Evolutionary conservation across 257 asterid genomes (phyloP), one percentile per base, ranked within the genome.

Genomic region (Apocynum venetum): DNA sequence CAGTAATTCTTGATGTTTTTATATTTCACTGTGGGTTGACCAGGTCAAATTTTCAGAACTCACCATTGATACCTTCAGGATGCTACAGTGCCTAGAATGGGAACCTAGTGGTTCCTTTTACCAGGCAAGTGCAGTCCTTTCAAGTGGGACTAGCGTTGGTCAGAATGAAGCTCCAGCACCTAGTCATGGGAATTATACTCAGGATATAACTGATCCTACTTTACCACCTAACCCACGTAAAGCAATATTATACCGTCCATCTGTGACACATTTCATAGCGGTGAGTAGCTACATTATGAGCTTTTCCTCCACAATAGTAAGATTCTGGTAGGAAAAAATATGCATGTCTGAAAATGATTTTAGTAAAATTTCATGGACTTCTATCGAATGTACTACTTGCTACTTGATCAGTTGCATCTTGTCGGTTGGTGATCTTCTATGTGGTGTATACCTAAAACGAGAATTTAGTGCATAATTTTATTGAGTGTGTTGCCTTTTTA

Each of bases 81-180:
- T 95, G 94, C 91, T 95, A 66, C 99, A 95, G 76, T 84, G 87
- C 85, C 88, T 95, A 80, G 99, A 95, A 83, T 95, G 97, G 99
- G 99, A 95, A 86, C 98, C 98, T 55, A 88, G 97, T 78, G 99
- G 99, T 82, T 90, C 96, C 38, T 90, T 95, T 88, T 95, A 90
- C 83, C 94, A 88, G 88, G 80, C 89, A 75, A 87, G 76, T 84
- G 83, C 77, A 68, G 81, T 84, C 83, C 79, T 86, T 80, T 76
- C 91, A 56, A 78, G 83, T 91, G 97, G 96, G 80, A 63, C 83
- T 77, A 81, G 84, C 68, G 76, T 82, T 79, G 82, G 89, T 79
- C 97, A 92, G 83, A 92, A 88, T 91, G 99, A 97, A 86, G 87
- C 88, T 77, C 85, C 91, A 11, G 97, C 93, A 67, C 83, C 87